phyloP scores from a whole-genome alignment of 73 alveolate species.

The Uronychia setigera region DNA sequence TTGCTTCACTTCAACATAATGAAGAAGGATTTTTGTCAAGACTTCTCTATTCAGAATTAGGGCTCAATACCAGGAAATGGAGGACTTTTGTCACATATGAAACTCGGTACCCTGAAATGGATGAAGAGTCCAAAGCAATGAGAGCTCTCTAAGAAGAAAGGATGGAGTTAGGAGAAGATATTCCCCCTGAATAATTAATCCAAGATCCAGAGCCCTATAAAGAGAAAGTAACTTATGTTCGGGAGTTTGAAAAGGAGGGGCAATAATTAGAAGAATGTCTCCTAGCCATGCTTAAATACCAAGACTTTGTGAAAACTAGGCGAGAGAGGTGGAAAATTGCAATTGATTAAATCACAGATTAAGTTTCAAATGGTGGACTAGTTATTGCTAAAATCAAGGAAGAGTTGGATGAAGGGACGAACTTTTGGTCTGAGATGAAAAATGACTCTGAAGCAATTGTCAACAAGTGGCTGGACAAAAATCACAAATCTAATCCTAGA shows the following conservation, averaged over 20 bases:
- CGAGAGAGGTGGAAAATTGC: slow-evolving; percentile 68
- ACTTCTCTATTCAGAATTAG: slow-evolving; percentile 42
- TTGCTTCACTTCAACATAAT: slow-evolving; percentile 5
- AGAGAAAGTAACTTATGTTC: slow-evolving; percentile 41
- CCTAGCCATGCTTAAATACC: slow-evolving; percentile 41
- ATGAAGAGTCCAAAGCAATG: slow-evolving; percentile 52
- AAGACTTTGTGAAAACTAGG: slow-evolving; percentile 58
- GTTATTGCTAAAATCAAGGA: slow-evolving; percentile 79
- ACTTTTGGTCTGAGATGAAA: slow-evolving; percentile 91
- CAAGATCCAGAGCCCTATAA: slow-evolving; percentile 72
- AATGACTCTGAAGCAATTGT: slow-evolving; percentile 70
- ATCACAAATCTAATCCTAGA: slow-evolving; percentile 76
- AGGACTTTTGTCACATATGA: slow-evolving; percentile 35
- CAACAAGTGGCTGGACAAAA: slow-evolving; percentile 48
- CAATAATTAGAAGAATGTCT: slow-evolving; percentile 59
- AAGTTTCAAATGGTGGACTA: slow-evolving; percentile 65
- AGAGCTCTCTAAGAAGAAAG: slow-evolving; percentile 37
- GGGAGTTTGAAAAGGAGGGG: slow-evolving; percentile 62
- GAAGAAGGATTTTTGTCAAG: slow-evolving; percentile 36
- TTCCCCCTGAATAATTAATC: slow-evolving; percentile 53
- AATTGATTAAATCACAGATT: slow-evolving; percentile 23
- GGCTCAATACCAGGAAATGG: slow-evolving; percentile 61
- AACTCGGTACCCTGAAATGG: slow-evolving; percentile 36
- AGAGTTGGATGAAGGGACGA: slow-evolving; percentile 71
- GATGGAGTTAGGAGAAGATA: slow-evolving; percentile 52